Evolutionary conservation across 2,329 filamentous ascomycete genomes (phyloP), one percentile per base, ranked within the genome.

Genomic region (Phialemoniopsis sp.): DNA sequence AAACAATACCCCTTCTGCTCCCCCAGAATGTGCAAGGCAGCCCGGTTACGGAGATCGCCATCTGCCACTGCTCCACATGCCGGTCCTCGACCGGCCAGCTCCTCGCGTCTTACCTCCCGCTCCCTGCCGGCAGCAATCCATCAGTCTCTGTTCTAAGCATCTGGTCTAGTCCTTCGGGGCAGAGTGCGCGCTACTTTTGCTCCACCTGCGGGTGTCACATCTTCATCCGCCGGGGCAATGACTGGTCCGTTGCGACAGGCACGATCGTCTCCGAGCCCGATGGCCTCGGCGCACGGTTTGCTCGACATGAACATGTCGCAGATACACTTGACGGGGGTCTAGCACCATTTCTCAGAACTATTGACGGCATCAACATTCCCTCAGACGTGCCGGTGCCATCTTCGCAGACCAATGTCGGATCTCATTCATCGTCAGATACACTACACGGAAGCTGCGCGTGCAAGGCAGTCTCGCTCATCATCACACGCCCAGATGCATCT

Each of bases 401-500:
- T 6, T 26, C 21, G 21, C 21, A 15, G 19, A 13, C 12, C 15
- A 14, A 16, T 34, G 18, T 15, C 36, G 17, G 26, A 0, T 32
- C 34, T 12, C 31, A 21, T 4, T 15, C 33, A 8, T 7, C 18
- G 14, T 21, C 29, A 8, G 39, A 45, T 15, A 12, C 36, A 5
- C 49, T 57, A 4, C 34, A 38, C 2, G 60, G 55, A 1, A 39
- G 53, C 3, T 66, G 62, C 42, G 68, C 73, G 48, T 85, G 80
- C 54, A 61, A 65, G 5, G 70, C 65, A 3, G 66, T 85, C 12
- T 54, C 66, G 12, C 77, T 85, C 53, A 66, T 62, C 49, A 68
- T 87, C 50, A 73, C 72, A 5, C 70, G 69, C 3, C 82, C 82
- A 1, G 64, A 72, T 41, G 54, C 50, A 1, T 54, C 55, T 7